Evolutionary conservation across 495 filamentous ascomycete species (phyloP).

Genomic region (Tuber aestivum): DNA sequence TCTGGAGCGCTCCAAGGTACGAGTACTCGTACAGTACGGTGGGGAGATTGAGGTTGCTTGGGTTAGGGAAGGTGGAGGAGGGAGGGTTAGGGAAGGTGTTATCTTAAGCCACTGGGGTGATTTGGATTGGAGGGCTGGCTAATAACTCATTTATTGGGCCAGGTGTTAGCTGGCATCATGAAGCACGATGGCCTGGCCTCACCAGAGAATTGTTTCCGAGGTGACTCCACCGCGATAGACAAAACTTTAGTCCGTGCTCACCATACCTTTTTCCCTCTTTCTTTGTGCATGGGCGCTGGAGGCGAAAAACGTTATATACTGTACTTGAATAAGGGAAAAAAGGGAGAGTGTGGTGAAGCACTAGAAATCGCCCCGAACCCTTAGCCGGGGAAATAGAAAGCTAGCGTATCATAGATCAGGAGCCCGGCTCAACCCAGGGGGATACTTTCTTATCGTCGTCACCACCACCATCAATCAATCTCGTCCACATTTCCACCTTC

Average conservation of each 20-base stretch:
- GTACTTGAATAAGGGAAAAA: background rate
- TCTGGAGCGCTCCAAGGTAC: no score
- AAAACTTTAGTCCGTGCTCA: background rate
- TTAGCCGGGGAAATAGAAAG: no score
- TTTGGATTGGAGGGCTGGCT: no score
- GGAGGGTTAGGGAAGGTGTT: no score
- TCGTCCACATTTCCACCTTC: background rate
- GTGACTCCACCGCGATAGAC: background rate
- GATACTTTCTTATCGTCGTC: slow-evolving; percentile 4
- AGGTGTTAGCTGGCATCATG: background rate
- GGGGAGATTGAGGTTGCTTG: background rate
- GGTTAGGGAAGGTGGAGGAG: background rate
- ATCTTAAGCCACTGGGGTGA: no score
- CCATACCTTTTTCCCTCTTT: background rate
- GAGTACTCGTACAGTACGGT: no score
- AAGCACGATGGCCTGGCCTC: background rate
- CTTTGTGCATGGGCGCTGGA: background rate
- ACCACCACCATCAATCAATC: background rate
- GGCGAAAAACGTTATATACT: background rate
- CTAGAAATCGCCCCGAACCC: background rate
- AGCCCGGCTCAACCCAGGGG: background rate
- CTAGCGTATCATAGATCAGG: background rate
- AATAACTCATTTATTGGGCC: background rate
- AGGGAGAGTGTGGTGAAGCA: background rate
- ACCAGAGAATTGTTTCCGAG: background rate